A percentile compares a stretch with the other conserved stretches of the same genome.
phyloP scores from a whole-genome alignment of 495 filamentous ascomycete species.

The Melanomma pulvis-pyrius region DNA sequence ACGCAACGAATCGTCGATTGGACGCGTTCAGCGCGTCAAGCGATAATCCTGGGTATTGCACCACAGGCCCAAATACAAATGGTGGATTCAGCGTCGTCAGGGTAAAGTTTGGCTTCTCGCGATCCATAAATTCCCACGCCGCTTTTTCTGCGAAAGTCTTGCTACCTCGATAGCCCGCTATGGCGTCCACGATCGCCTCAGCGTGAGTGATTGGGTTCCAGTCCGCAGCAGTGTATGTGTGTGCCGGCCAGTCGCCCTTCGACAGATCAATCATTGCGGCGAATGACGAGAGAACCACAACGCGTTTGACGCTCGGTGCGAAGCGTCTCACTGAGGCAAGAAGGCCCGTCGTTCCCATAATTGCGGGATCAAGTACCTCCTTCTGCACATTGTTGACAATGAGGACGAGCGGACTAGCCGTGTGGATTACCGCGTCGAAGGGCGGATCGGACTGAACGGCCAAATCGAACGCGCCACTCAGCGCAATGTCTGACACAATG shows the following conservation, averaged over 20 bases:
- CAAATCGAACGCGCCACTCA: slow-evolving; percentile 49
- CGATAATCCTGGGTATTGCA: neutral
- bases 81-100: slow-evolving; percentile 21
- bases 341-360: slow-evolving; percentile 8
- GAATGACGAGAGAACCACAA: neutral
- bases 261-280: neutral
- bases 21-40: neutral
- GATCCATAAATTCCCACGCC: slow-evolving; percentile 26
- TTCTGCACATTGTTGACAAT: neutral
- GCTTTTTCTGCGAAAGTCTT: slow-evolving; percentile 24
- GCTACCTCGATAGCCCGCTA: slow-evolving; percentile 13
- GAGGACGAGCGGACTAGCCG: neutral
- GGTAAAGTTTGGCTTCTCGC: slow-evolving; percentile 22
- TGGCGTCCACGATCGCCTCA: slow-evolving; percentile 15
- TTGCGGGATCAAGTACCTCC: slow-evolving; percentile 2
- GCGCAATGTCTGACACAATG: slow-evolving; percentile 53
- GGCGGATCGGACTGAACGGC: slow-evolving; percentile 47
- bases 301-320: neutral
- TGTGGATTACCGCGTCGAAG: slow-evolving; percentile 17
- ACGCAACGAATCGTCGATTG: neutral
- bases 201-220: slow-evolving; percentile 34
- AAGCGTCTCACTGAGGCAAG: neutral
- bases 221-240: slow-evolving; percentile 29
- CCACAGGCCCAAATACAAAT: slow-evolving; percentile 16
- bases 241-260: slow-evolving; percentile 1